Evolutionary conservation across 2,329 filamentous ascomycete genomes (phyloP).

Genomic region (Ophiostoma perfectum): DNA sequence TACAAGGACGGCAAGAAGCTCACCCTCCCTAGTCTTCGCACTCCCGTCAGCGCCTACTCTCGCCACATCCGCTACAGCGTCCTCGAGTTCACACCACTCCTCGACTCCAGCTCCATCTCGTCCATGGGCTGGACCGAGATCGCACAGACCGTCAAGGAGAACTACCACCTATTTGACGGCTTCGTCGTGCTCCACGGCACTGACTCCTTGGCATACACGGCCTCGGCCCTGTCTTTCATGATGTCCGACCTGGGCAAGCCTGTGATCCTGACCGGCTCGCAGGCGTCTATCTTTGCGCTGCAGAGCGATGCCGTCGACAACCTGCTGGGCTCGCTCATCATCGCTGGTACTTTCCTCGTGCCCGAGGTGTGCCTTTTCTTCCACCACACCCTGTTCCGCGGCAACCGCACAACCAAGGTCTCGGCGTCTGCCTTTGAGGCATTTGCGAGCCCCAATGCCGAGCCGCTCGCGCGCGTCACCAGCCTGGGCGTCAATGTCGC

Average conservation of each 20-base stretch:
- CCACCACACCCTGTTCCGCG: slow-evolving; percentile 82
- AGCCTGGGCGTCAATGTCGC: slow-evolving; percentile 74
- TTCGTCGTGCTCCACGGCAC: slow-evolving; percentile 90
- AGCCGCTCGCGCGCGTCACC: slow-evolving; percentile 74
- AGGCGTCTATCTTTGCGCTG: slow-evolving; percentile 82
- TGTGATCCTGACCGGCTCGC: slow-evolving; percentile 76
- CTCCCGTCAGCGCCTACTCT: slow-evolving; percentile 72
- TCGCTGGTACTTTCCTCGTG: slow-evolving; percentile 87
- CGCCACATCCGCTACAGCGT: slow-evolving; percentile 78
- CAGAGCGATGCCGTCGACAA: slow-evolving; percentile 92
- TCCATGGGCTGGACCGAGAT: slow-evolving; percentile 82
- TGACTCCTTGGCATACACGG: slow-evolving; percentile 83
- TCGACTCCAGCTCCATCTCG: slow-evolving; percentile 88
- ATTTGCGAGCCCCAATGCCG: slow-evolving; percentile 81
- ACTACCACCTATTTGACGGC: slow-evolving; percentile 83
- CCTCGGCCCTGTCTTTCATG: slow-evolving; percentile 90
- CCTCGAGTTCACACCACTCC: slow-evolving; percentile 74
- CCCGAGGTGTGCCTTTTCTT: slow-evolving; percentile 93
- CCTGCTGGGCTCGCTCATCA: slow-evolving; percentile 77
- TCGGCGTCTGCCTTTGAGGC: slow-evolving; percentile 81
- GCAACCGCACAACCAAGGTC: slow-evolving; percentile 82
- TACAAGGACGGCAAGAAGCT: slow-evolving; percentile 46
- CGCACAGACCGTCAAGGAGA: slow-evolving; percentile 69
- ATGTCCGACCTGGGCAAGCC: slow-evolving; percentile 85
- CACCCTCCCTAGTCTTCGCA: slow-evolving; percentile 64